Percentiles rank a stretch among this genome's conserved stretches.
Evolutionary conservation across 2,329 filamentous ascomycete genomes (phyloP).

Genomic region (Stenocarpella maydis): DNA sequence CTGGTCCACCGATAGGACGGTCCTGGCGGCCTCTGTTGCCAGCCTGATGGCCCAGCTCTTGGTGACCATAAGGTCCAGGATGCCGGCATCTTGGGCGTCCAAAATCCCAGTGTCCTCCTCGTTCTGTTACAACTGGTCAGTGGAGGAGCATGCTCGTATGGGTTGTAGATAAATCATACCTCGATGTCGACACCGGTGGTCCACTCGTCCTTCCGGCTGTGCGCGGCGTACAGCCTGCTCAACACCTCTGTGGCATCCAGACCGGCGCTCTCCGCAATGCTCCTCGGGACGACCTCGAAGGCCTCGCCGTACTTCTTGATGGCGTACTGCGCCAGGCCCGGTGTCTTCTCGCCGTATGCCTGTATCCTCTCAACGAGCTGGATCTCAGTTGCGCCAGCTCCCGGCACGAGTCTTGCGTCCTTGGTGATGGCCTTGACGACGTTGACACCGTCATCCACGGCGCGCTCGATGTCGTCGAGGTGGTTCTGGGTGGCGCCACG

Average conservation of each 20-base stretch:
- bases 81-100: constrained; percentile 86
- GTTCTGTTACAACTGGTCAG: constrained; percentile 59
- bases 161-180: constrained; percentile 49
- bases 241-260: constrained; percentile 97
- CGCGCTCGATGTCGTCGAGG: constrained; percentile 94
- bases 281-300: constrained; percentile 95
- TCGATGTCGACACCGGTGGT: constrained; percentile 95
- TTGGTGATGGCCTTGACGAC: constrained; percentile 98
- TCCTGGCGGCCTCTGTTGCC: constrained; percentile 92
- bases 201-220: constrained; percentile 88
- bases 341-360: constrained; percentile 88
- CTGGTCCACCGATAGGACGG: constrained; percentile 95
- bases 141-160: not conserved
- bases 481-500: constrained; percentile 98
- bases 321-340: constrained; percentile 91
- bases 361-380: constrained; percentile 93
- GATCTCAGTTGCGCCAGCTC: constrained; percentile 93
- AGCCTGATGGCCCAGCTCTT: constrained; percentile 98
- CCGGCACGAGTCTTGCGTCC: constrained; percentile 89
- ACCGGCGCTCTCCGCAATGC: constrained; percentile 92
- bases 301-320: constrained; percentile 98
- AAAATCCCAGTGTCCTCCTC: constrained; percentile 81
- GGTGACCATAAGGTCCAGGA: constrained; percentile 88
- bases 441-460: constrained; percentile 97
- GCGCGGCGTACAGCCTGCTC: constrained; percentile 89